Evolutionary conservation across 1,284 basidiomycete species (phyloP), one percentile per base, ranked within the genome.

Genomic region (Puccinia hordei): DNA sequence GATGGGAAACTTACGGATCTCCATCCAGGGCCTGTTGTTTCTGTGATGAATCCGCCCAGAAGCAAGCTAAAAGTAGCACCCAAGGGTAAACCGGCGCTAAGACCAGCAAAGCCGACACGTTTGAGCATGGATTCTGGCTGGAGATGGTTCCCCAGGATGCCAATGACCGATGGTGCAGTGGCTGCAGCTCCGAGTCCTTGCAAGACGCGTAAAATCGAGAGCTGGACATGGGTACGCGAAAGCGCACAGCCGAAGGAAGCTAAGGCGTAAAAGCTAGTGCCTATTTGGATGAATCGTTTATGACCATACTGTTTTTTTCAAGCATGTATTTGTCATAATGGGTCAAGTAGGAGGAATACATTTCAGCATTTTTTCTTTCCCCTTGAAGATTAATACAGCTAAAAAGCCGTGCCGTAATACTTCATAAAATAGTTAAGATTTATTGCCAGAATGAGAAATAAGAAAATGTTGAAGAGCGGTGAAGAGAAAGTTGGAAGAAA

Each of bases 151-250:
- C 65, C 68, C 8, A 79, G 27, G 15, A 79, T 55, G 6, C 66
- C 77, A 24, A 79, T 68, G 24, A 79, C 24, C 4, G 68, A 69
- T 15, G 77, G 77, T 19, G 68, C 51, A 19, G 53, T 79, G 68
- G 77, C 68, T 27, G 77, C 65, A 19, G 77, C 77, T 1, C 77
- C 77, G 22, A 79, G 55, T 13, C 77, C 77, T 57, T 79, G 77
- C n/a, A 72, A 53, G 41, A 69, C 77, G 1, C 77, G 22, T 44
- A 79, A 59, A 13, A 79, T 69, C 19, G 75, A 77, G 49, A 77
- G 46, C 66, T 77, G 75, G 30, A 77, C 38, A 35, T 63, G 51
- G 22, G 27, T 77, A 22, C 38, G 44, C 24, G 76, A 68, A 17
- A 61, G 51, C 13, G 66, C 65, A 38, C 65, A 69, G 12, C 49